Conservation (phyloP, 352 stramenopile species). For the Globisporangium radiosum region DNA sequence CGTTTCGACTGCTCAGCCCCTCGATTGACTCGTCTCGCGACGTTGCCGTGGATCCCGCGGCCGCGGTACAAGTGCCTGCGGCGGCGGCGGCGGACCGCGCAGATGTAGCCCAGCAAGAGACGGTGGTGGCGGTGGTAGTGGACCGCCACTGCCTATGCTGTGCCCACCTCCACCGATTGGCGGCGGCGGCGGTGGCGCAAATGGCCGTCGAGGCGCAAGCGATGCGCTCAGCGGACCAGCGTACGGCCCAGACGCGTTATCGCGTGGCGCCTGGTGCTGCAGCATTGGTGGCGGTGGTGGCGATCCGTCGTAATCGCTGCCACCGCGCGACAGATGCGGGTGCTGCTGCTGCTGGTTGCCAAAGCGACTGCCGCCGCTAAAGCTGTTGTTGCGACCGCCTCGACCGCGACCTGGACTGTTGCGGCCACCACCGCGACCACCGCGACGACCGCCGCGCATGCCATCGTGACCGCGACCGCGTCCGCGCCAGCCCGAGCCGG, state of each 20-base stretch:
- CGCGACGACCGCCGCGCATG: slow-evolving; percentile 15
- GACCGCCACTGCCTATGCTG: too few relatives aligned
- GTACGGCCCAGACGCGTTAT: too few relatives aligned
- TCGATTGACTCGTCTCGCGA: slow-evolving; percentile 5
- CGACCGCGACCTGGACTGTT: slow-evolving; percentile 22
- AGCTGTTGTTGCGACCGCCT: not conserved
- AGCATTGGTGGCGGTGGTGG: not conserved
- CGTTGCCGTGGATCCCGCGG: slow-evolving; percentile 16
- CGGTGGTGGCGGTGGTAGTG: not conserved
- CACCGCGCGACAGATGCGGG: not conserved
- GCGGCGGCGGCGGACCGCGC: not conserved
- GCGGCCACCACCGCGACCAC: slow-evolving; percentile 26
- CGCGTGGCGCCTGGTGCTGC: too few relatives aligned
- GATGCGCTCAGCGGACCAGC: not conserved
- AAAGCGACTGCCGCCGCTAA: not conserved
- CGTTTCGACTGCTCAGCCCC: too few relatives aligned
- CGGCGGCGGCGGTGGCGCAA: not conserved
- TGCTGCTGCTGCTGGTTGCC: not conserved
- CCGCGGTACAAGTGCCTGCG: not conserved
- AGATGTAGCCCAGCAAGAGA: not conserved
- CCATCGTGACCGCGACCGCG: slow-evolving; percentile 31
- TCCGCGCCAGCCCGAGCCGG: slow-evolving; percentile 23
- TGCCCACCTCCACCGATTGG: not conserved
- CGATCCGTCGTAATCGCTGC: not conserved
- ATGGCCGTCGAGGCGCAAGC: not conserved